Conservation (phyloP, 306 rosid species). For the Potentilla sterilis region DNA sequence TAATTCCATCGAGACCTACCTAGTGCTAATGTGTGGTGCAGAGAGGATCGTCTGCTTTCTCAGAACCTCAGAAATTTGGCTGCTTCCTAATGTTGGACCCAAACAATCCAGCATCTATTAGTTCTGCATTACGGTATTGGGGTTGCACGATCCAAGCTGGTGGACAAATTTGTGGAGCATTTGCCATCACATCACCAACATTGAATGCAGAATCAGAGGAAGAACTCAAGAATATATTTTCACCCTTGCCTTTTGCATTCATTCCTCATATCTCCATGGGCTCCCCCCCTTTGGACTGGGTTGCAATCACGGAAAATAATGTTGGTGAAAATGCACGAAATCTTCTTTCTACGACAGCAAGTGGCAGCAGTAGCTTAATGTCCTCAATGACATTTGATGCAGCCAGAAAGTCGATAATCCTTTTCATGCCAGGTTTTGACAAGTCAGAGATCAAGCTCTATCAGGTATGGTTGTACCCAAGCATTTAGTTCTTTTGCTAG, state of each 20-base stretch:
- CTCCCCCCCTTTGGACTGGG: conserved; percentile 51
- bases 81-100: conserved; percentile 86
- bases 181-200: conserved; percentile 46
- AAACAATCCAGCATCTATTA: conserved; percentile 52
- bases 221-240: conserved; percentile 44
- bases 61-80: conserved; percentile 63
- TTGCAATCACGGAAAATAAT: conserved; percentile 37
- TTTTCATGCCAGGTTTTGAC: conserved; percentile 91
- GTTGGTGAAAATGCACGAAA: conserved; percentile 46
- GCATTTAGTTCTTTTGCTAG: background rate
- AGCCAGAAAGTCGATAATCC: conserved; percentile 59
- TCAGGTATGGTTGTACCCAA: conserved; percentile 51
- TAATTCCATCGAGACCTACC: conserved; percentile 20
- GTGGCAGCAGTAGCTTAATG: conserved; percentile 30
- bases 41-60: conserved; percentile 76
- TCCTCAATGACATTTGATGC: conserved; percentile 66
- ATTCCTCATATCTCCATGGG: conserved; percentile 49
- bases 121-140: conserved; percentile 86
- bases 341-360: conserved; percentile 49
- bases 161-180: conserved; percentile 74
- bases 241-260: conserved; percentile 68
- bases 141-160: conserved; percentile 94
- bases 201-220: conserved; percentile 41
- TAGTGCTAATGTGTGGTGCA: conserved; percentile 37
- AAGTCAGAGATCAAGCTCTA: conserved; percentile 91